Base-by-base conservation (phyloP, 441 rosid species). In the Arabidopsis hybrid region DNA sequence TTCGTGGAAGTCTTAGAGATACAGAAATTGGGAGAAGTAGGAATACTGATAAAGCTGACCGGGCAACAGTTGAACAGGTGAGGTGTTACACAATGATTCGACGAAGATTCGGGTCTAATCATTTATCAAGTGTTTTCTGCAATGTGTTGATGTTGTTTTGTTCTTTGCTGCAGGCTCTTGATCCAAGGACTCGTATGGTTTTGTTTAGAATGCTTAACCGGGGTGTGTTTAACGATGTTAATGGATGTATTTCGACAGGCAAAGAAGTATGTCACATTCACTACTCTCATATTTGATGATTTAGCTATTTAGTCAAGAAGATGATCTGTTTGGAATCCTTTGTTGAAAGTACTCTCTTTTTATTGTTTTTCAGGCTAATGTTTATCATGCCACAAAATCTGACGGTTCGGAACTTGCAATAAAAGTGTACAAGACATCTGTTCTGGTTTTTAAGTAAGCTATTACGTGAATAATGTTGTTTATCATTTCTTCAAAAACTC, bases 231-330 rank as follows among this genome's bases (percentile, higher is more conserved):
- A 71, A 88, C 63, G 93, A 90, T 67, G 90, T 95, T 18, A 92
- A 90, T 63, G 97, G 97, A 38, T 95, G 99, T 85, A 92, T 95
- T 64, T 95, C 99, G 0, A 95, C 99, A 29, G 99, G 97, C 60
- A 94, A 94, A 86, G 99, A 94, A 85, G 97, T 92, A 82, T 12
- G 78, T 31, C 6, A 31, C 56, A 0, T 61, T 57, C 9, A 51
- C 14, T 43, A 13, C 29, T 34, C 32, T 63, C 65, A 6, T 49
- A 16, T 58, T 59, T 21, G 26, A 21, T 21, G 26, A 2, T 21
- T 21, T 21, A 21, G 26, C 26, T 21, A 21, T 21, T 21, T 21
- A 21, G 26, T 21, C 26, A 21, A 21, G 26, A 21, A 16, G 29
- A 7, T 9, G 53, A 7, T 21, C 8, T 73, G 21, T 62, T 63